Conservation (phyloP, 331 rosid species). For the Saraca asoca region DNA sequence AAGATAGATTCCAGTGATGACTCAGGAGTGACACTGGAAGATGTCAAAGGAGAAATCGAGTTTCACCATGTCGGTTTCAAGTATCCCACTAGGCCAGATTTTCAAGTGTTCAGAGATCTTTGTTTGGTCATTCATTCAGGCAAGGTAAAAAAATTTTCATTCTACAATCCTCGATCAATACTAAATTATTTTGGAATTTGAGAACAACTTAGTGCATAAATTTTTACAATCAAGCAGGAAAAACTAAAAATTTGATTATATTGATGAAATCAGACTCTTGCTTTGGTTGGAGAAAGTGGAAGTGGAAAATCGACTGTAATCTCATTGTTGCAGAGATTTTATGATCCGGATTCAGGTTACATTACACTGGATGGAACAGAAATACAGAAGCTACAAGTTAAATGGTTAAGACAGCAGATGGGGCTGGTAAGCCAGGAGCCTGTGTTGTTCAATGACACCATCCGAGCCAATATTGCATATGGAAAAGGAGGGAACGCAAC, state of each 20-base stretch:
- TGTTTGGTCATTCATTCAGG: too few relatives aligned
- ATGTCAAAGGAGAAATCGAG: too few relatives aligned
- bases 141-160: too few relatives aligned
- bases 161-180: too few relatives aligned
- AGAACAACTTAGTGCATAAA: too few relatives aligned
- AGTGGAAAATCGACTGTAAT: slow-evolving; percentile 67
- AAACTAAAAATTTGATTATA: slow-evolving; percentile 37
- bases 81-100: too few relatives aligned
- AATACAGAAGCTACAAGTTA: slow-evolving; percentile 52
- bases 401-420: slow-evolving; percentile 67
- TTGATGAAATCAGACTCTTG: slow-evolving; percentile 50
- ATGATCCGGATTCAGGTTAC: slow-evolving; percentile 56
- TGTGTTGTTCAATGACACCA: slow-evolving; percentile 55
- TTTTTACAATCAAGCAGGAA: neutral
- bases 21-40: neutral
- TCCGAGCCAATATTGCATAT: slow-evolving; percentile 58
- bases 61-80: too few relatives aligned
- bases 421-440: slow-evolving; percentile 68
- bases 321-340: slow-evolving; percentile 59
- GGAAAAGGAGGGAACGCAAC: slow-evolving; percentile 51
- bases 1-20: slow-evolving; percentile 29
- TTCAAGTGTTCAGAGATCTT: too few relatives aligned
- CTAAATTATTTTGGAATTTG: too few relatives aligned
- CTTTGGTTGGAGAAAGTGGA: slow-evolving; percentile 68
- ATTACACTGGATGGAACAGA: slow-evolving; percentile 59